Conservation (phyloP, 768 basidiomycete genomes). For the Kwoniella heveanensis region DNA sequence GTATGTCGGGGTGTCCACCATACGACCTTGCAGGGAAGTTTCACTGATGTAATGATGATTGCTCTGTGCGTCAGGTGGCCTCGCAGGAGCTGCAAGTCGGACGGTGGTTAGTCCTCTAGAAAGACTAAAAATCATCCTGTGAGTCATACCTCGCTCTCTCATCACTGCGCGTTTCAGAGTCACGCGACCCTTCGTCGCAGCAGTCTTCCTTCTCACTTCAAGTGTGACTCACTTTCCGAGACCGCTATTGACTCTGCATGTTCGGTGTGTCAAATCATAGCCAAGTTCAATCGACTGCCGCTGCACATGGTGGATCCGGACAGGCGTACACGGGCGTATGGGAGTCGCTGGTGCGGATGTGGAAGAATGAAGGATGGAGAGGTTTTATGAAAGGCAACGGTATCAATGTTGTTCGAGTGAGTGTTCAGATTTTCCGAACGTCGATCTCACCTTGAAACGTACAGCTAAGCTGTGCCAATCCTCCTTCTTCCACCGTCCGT, state of each 20-base stretch:
- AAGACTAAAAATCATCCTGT: conserved; percentile 96
- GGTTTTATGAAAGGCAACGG: conserved; percentile 94
- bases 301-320: conserved; percentile 14
- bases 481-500: no score
- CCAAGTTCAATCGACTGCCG: conserved; percentile 77
- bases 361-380: conserved; percentile 86
- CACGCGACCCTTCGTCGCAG: not conserved
- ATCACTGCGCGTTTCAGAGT: not conserved
- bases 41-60: not conserved
- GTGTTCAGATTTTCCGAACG: no score
- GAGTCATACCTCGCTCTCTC: conserved; percentile 51
- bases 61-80: conserved; percentile 43
- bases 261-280: no score
- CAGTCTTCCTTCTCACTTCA: no score
- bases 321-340: conserved; percentile 46
- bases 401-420: conserved; percentile 59
- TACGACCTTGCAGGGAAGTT: not conserved
- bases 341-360: conserved; percentile 67
- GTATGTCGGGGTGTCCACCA: conserved; percentile 14
- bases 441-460: no score
- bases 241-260: no score
- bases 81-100: conserved; percentile 66
- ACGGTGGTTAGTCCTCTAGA: conserved; percentile 92
- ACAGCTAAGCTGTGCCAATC: no score
- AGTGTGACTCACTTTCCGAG: no score